Conservation (phyloP, 1,139 yeast genomes). For the Kluyveromyces marxianus region DNA sequence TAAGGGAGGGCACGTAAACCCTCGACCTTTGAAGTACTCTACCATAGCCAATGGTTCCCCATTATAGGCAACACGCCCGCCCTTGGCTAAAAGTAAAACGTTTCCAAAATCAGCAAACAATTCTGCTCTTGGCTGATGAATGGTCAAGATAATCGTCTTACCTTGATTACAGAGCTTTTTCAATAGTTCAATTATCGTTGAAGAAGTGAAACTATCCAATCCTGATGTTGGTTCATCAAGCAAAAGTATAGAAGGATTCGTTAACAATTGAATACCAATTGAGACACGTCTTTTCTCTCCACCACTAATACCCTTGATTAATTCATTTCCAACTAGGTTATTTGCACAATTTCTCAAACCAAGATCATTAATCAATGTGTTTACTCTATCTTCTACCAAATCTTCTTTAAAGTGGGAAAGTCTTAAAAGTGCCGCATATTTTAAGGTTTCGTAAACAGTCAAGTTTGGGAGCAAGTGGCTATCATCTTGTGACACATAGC, state of each 20-base stretch:
- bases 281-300: slow-evolving; percentile 82
- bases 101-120: slow-evolving; percentile 59
- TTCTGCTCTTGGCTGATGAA: slow-evolving; percentile 77
- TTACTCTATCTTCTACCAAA: slow-evolving; percentile 37
- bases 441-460: slow-evolving; percentile 71
- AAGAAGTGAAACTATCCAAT: slow-evolving; percentile 72
- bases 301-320: slow-evolving; percentile 73
- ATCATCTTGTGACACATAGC: slow-evolving; percentile 78
- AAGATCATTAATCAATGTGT: slow-evolving; percentile 52
- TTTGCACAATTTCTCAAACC: slow-evolving; percentile 77
- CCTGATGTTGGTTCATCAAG: slow-evolving; percentile 91
- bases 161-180: slow-evolving; percentile 45
- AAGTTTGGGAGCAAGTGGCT: slow-evolving; percentile 59
- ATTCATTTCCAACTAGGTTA: slow-evolving; percentile 64
- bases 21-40: slow-evolving; percentile 38
- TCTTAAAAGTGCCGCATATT: slow-evolving; percentile 64
- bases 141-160: slow-evolving; percentile 68
- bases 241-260: slow-evolving; percentile 62
- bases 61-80: slow-evolving; percentile 64
- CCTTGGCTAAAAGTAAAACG: slow-evolving; percentile 58
- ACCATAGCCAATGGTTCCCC: slow-evolving; percentile 41
- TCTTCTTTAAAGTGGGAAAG: slow-evolving; percentile 32
- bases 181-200: slow-evolving; percentile 57
- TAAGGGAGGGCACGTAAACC: slow-evolving; percentile 48
- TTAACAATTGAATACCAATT: slow-evolving; percentile 68